Evolutionary conservation across 2,329 filamentous ascomycete species (phyloP).

Genomic region (Penicillium sp.): DNA sequence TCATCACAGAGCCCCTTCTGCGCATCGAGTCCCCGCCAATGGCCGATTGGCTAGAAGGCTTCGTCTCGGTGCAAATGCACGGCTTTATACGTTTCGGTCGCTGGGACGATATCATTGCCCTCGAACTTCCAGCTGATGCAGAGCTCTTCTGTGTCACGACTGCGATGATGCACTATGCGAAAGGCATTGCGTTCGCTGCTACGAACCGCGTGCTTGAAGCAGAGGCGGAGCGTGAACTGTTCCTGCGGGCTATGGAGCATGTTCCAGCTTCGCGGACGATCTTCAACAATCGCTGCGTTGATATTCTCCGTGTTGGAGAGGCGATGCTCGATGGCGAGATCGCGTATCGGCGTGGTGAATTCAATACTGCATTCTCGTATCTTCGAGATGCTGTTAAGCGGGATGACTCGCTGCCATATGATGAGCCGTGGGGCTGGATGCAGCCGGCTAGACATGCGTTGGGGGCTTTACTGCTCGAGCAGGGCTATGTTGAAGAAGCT

Average conservation of each 20-base stretch:
- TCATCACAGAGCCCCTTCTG: slow-evolving; percentile 62
- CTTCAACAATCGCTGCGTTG: slow-evolving; percentile 64
- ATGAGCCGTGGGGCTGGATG: slow-evolving; percentile 80
- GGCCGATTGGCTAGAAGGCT: slow-evolving; percentile 76
- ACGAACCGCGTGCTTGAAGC: slow-evolving; percentile 54
- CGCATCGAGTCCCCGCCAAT: slow-evolving; percentile 56
- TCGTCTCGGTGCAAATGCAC: slow-evolving; percentile 64
- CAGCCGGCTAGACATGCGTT: slow-evolving; percentile 68
- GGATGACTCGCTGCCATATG: slow-evolving; percentile 64
- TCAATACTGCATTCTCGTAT: slow-evolving; percentile 56
- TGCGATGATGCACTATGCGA: slow-evolving; percentile 65
- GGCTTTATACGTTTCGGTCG: slow-evolving; percentile 68
- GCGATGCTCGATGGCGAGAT: slow-evolving; percentile 71
- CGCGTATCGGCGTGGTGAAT: slow-evolving; percentile 61
- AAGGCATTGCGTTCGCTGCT: slow-evolving; percentile 63
- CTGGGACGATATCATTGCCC: slow-evolving; percentile 65
- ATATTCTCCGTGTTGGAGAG: slow-evolving; percentile 60
- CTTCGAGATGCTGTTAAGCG: slow-evolving; percentile 57
- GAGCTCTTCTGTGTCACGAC: slow-evolving; percentile 66
- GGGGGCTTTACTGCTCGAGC: slow-evolving; percentile 66
- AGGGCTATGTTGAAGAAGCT: slow-evolving; percentile 56
- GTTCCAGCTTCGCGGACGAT: slow-evolving; percentile 61
- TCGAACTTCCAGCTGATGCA: slow-evolving; percentile 55
- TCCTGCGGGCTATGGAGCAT: slow-evolving; percentile 48
- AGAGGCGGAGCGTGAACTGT: slow-evolving; percentile 48